Evolutionary conservation across 2,329 filamentous ascomycete genomes (phyloP), one percentile per base, ranked within the genome.

Genomic region (Ilyonectria sp.): DNA sequence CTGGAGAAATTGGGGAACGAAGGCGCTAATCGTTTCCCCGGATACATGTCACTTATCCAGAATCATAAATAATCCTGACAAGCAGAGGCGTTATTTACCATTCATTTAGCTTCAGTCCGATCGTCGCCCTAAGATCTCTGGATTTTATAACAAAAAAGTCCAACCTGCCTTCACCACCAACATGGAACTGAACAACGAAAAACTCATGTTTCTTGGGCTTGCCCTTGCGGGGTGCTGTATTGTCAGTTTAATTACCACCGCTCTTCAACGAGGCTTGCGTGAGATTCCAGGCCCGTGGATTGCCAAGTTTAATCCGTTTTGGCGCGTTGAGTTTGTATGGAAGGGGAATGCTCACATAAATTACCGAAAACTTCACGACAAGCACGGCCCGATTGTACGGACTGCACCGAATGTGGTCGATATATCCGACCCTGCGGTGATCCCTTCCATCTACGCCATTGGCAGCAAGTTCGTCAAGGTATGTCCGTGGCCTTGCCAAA

Each of bases 361-460:
- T 5, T 44, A 44, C 9, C 43, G 43, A 35, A 33, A 53, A n/a
- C 43, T 68, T 1, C 67, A 69, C 33, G 19, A 53, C 13, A 52
- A 46, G n/a, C 68, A 74, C 15, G 72, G 72, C 1, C 13, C 52
- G 6, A 37, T 74, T 15, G 70, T 74, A 9, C 64, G 72, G 19
- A 65, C 59, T 1, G 72, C 62, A 9, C 72, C 72, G 3, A 70
- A 71, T 40, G 63, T 69, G 37, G 72, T 74, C 2, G 62, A 66
- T 8, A 55, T 74, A 4, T 67, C 67, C 0, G 59, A 73, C 43
- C 59, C 61, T 5, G 69, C 49, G 1, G 49, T 62, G 2, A 8
- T 44, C 9, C n/a, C 43, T n/a, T n/a, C 17, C 43, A 44, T 44
- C n/a, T 44, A 44, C 17, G n/a, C 15, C 43, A 44, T 44, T 7